Evolutionary conservation across 1,284 basidiomycete species (phyloP).

Genomic region (Sanghuangporus weigelae): DNA sequence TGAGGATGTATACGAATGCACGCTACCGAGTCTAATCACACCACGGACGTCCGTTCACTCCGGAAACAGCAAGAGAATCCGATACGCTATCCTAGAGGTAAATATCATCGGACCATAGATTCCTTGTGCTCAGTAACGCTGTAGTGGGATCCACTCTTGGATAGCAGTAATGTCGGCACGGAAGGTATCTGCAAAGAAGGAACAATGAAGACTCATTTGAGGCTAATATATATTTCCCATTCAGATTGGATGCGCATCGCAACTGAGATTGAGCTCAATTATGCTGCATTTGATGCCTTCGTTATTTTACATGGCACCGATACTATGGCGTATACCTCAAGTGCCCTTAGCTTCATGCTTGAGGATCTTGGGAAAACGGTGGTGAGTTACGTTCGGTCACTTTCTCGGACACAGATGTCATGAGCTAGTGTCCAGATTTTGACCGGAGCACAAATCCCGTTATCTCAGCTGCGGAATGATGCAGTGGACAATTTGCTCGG

Average conservation of each 20-base stretch:
- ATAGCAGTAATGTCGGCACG: constrained; percentile 84
- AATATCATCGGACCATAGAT: not conserved
- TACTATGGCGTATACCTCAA: constrained; percentile 87
- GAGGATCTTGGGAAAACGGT: constrained; percentile 90
- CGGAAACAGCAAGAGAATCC: constrained; percentile 63
- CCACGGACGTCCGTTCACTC: constrained; percentile 62
- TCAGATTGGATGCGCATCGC: constrained; percentile 87
- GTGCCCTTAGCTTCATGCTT: constrained; percentile 82
- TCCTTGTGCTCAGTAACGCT: constrained; percentile 11
- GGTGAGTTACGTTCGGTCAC: constrained; percentile 33
- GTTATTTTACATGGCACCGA: constrained; percentile 92
- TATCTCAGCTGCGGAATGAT: constrained; percentile 86
- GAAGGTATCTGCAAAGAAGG: constrained; percentile 41
- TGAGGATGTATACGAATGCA: constrained; percentile 62
- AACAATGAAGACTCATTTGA: constrained; percentile 4
- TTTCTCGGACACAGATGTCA: not conserved
- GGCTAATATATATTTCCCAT: constrained; percentile 15
- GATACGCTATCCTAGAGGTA: constrained; percentile 79
- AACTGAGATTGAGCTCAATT: constrained; percentile 88
- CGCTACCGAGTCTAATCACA: constrained; percentile 70
- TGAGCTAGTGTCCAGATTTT: constrained; percentile 50
- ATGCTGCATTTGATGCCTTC: constrained; percentile 80
- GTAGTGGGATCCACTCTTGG: constrained; percentile 82
- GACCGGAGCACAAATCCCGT: constrained; percentile 89
- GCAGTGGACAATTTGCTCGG: constrained; percentile 88